Percentiles rank a stretch among this genome's conserved stretches.
Conservation (phyloP, 768 basidiomycete species). For the Boletus speciosus region DNA sequence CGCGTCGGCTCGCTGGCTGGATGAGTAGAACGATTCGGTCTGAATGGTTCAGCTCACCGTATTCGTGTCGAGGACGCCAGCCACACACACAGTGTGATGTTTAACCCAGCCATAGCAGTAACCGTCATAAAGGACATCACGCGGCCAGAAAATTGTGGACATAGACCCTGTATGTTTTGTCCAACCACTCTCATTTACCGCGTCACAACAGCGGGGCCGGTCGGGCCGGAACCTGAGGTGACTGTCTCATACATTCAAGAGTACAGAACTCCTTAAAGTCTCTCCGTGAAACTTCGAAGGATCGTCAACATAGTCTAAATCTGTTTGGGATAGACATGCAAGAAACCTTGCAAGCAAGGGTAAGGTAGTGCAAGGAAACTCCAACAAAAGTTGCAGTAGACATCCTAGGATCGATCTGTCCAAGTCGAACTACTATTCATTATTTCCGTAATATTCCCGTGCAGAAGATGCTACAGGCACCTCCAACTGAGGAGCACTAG, state of each 20-base stretch:
- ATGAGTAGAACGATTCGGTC: not conserved
- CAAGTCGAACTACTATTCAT: constrained; percentile 5
- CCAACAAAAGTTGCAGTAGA: not conserved
- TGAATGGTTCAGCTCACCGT: constrained; percentile 27
- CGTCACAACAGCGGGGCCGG: not conserved
- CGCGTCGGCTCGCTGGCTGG: constrained; percentile 16
- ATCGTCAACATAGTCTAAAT: not conserved
- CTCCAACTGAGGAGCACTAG: constrained; percentile 19
- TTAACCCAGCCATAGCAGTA: constrained; percentile 58
- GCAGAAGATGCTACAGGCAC: constrained; percentile 15
- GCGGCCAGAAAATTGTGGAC: constrained; percentile 56
- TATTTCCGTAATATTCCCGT: constrained; percentile 38
- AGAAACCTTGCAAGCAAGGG: not conserved
- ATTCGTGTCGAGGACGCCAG: constrained; percentile 41
- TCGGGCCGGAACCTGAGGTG: constrained; percentile 1
- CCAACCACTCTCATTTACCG: fast-evolving
- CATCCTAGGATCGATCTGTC: not conserved
- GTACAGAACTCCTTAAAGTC: not conserved
- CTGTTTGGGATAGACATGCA: not conserved
- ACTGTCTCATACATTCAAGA: not conserved
- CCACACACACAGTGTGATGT: constrained; percentile 46
- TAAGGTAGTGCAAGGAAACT: not conserved
- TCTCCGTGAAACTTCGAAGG: not conserved
- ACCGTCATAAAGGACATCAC: constrained; percentile 43
- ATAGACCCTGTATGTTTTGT: constrained; percentile 14